Conservation (phyloP, 768 basidiomycete genomes). For the Calocybe indica region DNA sequence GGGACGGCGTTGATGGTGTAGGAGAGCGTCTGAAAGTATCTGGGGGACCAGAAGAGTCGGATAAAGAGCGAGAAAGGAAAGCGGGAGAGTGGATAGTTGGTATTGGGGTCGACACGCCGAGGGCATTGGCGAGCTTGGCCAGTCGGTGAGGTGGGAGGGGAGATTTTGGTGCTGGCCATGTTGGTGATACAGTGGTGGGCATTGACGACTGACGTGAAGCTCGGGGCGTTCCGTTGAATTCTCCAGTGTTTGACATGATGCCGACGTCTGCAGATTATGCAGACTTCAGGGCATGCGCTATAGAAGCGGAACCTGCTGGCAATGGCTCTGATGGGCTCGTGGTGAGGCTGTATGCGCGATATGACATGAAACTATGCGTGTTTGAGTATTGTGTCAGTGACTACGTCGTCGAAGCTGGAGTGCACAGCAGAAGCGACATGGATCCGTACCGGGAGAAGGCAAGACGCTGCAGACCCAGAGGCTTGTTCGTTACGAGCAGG, state of each 20-base stretch:
- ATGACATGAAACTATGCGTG: too few species aligned
- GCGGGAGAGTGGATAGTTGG: slow-evolving; percentile 40
- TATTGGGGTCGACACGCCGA: slow-evolving; percentile 72
- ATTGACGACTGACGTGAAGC: slow-evolving; percentile 17
- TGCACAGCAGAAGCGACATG: too few species aligned
- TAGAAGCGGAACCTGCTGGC: too few species aligned
- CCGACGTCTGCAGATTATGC: not conserved
- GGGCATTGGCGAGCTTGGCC: slow-evolving; percentile 80
- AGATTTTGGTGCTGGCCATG: slow-evolving; percentile 63
- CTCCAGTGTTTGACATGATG: slow-evolving; percentile 19
- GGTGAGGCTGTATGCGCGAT: too few species aligned
- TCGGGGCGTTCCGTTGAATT: slow-evolving; percentile 17
- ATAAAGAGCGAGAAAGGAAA: slow-evolving; percentile 27
- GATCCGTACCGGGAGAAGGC: too few species aligned
- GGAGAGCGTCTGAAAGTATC: slow-evolving; percentile 43
- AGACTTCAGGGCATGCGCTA: too few species aligned
- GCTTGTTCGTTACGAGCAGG: too few species aligned
- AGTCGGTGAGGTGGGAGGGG: slow-evolving; percentile 74
- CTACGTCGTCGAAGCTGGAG: too few species aligned
- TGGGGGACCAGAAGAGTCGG: slow-evolving; percentile 22
- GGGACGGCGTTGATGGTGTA: slow-evolving; percentile 42
- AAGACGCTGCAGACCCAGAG: too few species aligned
- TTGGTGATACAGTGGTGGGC: slow-evolving; percentile 18
- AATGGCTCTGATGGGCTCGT: too few species aligned
- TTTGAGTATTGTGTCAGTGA: too few species aligned